phyloP scores from a whole-genome alignment of 306 rosid species.

The Sechiopsis laciniata region DNA sequence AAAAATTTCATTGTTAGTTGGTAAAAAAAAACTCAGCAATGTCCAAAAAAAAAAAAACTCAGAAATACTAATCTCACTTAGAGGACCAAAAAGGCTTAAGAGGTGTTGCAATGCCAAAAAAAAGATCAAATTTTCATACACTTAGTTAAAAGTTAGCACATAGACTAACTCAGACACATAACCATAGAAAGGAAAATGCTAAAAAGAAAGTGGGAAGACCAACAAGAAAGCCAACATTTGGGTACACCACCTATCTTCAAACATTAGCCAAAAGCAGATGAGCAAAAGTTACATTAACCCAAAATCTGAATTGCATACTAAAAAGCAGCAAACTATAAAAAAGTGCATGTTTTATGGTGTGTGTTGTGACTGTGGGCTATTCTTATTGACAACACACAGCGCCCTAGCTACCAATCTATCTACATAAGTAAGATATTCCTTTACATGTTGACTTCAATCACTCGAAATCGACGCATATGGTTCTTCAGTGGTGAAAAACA shows the following conservation, averaged over 20 bases:
- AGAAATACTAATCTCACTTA: background rate
- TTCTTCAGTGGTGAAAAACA: conserved; percentile 44
- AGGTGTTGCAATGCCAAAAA: too few relatives aligned
- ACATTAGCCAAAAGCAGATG: conserved; percentile 9
- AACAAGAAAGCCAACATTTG: background rate
- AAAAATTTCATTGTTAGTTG: background rate
- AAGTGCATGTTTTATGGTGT: background rate
- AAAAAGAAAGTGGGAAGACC: background rate
- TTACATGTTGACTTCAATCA: background rate
- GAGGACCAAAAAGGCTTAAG: background rate
- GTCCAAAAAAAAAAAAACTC: too few relatives aligned
- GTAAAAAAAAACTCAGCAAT: too few relatives aligned
- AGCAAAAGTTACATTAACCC: background rate
- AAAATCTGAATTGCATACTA: conserved; percentile 15
- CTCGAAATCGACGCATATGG: background rate
- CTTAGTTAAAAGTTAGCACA: background rate
- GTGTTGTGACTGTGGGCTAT: background rate
- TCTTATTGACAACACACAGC: conserved; percentile 16
- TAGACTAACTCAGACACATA: background rate
- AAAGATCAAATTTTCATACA: background rate
- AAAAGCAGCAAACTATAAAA: conserved; percentile 1
- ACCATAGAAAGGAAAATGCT: background rate
- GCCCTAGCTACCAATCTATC: conserved; percentile 5
- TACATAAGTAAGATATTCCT: conserved; percentile 19
- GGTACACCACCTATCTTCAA: conserved; percentile 8